Evolutionary conservation across 495 filamentous ascomycete genomes (phyloP), one percentile per base, ranked within the genome.

Genomic region (Xylaria palmicola): DNA sequence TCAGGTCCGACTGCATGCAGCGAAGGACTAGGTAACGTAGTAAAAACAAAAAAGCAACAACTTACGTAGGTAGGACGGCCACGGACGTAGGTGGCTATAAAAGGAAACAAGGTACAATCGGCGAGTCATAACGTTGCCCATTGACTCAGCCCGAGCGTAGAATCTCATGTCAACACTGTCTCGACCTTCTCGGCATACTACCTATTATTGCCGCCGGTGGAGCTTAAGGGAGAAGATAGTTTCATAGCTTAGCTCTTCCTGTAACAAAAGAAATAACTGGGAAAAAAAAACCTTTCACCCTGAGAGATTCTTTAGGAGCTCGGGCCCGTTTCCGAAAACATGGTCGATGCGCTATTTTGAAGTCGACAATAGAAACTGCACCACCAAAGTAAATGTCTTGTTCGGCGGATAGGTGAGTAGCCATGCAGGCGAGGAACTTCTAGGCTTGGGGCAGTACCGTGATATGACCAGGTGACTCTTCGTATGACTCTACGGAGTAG

Each of bases 291-390:
- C 3, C 3, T n/a, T n/a, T n/a, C n/a, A n/a, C n/a, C n/a, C n/a
- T n/a, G n/a, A 55, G 15, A 55, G 24, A 29, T n/a, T 17, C 15
- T 55, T 53, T 41, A 27, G 2, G 24, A 22, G 19, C 13, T 55
- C 13, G 36, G 12, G 45, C 10, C 13, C 45, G 20, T 20, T 19
- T 48, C 45, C 45, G 12, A 26, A 19, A 13, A 15, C 22, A 40
- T 17, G 30, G 13, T 55, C 29, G 20, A 39, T 43, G 51, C 51
- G 51, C 51, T 55, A 55, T 43, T 55, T 55, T 30, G 51, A 39
- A 34, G n/a, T 54, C 34, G 17, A 54, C 6, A 20, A 36, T 22
- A 41, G 15, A 37, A 54, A 55, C 40, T 1, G 34, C 29, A 34
- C 48, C 15, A 3, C 8, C 24, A 4, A 22, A 45, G 10, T 34